Percentiles rank a stretch among this genome's conserved stretches.
phyloP scores from a whole-genome alignment of 352 stramenopile species.

The Phytophthora pseudosyringae region DNA sequence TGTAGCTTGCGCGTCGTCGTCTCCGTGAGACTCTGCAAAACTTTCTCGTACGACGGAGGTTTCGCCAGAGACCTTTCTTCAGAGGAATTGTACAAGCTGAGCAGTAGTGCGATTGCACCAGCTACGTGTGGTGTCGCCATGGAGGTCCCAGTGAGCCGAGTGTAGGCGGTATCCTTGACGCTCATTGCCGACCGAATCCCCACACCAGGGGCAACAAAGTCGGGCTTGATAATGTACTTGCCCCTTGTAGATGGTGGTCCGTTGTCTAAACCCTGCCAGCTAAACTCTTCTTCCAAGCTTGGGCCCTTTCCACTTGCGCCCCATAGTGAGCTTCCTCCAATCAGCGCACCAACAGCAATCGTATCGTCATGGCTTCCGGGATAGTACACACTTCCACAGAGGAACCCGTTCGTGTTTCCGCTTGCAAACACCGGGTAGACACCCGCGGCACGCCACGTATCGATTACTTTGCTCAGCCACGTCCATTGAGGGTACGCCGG shows the following conservation, averaged over 20 bases:
- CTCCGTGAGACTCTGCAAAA: slow-evolving; percentile 42
- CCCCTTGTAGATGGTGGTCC: neutral
- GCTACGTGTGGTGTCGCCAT: slow-evolving; percentile 80
- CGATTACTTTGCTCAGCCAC: slow-evolving; percentile 62
- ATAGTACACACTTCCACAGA: slow-evolving; percentile 76
- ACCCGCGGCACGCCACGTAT: slow-evolving; percentile 58
- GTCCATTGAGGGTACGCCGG: slow-evolving; percentile 57
- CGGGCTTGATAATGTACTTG: slow-evolving; percentile 63
- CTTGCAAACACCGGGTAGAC: slow-evolving; percentile 69
- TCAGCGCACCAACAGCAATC: slow-evolving; percentile 66
- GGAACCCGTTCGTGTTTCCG: slow-evolving; percentile 76
- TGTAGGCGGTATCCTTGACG: slow-evolving; percentile 61
- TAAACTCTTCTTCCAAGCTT: slow-evolving; percentile 37
- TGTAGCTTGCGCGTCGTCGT: slow-evolving; percentile 54
- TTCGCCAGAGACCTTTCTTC: slow-evolving; percentile 14
- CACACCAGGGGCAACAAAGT: slow-evolving; percentile 76
- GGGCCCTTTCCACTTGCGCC: slow-evolving; percentile 75
- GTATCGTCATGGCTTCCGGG: slow-evolving; percentile 59
- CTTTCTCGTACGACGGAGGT: slow-evolving; percentile 33
- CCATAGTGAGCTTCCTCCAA: slow-evolving; percentile 67
- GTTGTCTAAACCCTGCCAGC: slow-evolving; percentile 1
- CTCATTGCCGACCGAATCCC: slow-evolving; percentile 73
- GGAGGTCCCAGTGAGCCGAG: slow-evolving; percentile 71
- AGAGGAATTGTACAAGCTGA: slow-evolving; percentile 41
- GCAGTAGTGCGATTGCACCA: slow-evolving; percentile 62